Conservation (phyloP, 2,329 filamentous ascomycete genomes). For the Emydomyces testavorans region DNA sequence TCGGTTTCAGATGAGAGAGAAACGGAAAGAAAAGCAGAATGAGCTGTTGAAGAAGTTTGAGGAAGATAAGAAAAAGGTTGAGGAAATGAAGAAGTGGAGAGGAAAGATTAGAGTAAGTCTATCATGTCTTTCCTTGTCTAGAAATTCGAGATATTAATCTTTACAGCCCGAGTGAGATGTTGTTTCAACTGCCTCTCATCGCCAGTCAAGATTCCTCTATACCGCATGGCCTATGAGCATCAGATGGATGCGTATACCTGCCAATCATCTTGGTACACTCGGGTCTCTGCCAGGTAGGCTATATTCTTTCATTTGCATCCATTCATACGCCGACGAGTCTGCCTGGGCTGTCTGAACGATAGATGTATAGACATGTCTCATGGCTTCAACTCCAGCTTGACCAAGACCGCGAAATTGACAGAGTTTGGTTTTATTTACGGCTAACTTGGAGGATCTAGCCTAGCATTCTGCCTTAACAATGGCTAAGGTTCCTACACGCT, state of each 20-base stretch:
- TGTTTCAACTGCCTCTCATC: neutral
- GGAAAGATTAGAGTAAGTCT: constrained; percentile 45
- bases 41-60: constrained; percentile 62
- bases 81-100: constrained; percentile 57
- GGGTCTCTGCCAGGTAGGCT: neutral
- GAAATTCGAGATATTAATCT: neutral
- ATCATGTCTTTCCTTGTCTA: neutral
- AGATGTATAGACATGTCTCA: constrained; percentile 29
- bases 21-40: constrained; percentile 61
- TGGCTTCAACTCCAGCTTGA: constrained; percentile 53
- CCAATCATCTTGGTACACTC: neutral
- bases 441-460: no score
- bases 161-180: constrained; percentile 14
- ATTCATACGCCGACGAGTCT: constrained; percentile 37
- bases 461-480: no score
- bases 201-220: neutral
- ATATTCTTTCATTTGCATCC: neutral
- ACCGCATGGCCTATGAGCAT: neutral
- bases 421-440: no score
- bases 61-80: constrained; percentile 60
- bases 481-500: no score
- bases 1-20: constrained; percentile 70
- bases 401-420: no score
- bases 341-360: constrained; percentile 42
- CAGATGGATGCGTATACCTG: neutral